Base-by-base conservation (phyloP, 179 eudicot genomes). In the Camellia oleifera region DNA sequence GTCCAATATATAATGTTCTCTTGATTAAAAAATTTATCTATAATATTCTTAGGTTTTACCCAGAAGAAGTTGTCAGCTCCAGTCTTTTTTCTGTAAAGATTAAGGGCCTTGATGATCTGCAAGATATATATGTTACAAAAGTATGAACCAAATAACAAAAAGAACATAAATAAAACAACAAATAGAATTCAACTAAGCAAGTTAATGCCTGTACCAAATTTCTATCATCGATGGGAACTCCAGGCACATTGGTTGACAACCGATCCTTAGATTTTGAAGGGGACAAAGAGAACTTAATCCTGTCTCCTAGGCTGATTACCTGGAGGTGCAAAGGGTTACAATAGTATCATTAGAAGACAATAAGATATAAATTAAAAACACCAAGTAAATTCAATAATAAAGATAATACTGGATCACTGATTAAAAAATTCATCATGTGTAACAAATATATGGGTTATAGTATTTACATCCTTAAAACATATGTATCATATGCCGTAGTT, bases 261-360 rank as follows among this genome's bases (percentile, higher is more conserved):
- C 94, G 89, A 84, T 96, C 99, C 85, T 86, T 91, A 48, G 89
- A 85, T 70, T 84, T 92, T 77, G 98, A 91, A 80, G 99, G 99
- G 74, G 98, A 89, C 80, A 94, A 81, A 15, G 99, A 96, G 83
- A 94, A 96, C 81, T 96, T 92, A 76, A 96, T 92, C 75, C 86
- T 90, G 83, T 96, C 98, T 82, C 99, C 99, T 75, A 96, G 87
- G 82, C 98, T 96, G 72, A 96, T 91, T 6, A 92, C 99, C 99
- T 96, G 84, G 45, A 32, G 40, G 75, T 3, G 54, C 42, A 64
- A 32, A 32, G 6, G 53, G 50, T 50, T 20, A 32, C 40, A 17
- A 68, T 17, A 78, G 71, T 54, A 52, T 4, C 40, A 13, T 3
- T 48, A 61, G 62, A 13, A 40, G n/a, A 81, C 53, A n/a, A 17